These are phyloP conservation scores for Silybum marianum DNA, from an alignment of 129 eudicot genomes.

Conservation along the genomic window DNA sequence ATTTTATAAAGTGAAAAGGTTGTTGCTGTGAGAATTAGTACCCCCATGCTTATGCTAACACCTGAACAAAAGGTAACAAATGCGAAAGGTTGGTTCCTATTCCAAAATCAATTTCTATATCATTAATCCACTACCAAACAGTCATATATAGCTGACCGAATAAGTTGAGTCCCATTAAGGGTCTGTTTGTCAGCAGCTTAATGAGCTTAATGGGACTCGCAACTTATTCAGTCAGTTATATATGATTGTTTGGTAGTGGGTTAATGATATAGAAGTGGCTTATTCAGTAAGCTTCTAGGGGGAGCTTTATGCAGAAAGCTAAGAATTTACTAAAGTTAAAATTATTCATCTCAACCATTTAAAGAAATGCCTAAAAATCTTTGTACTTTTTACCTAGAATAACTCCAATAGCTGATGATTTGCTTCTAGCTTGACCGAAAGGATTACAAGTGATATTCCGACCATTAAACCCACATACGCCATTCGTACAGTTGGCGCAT, in stretches of 20 bases:
- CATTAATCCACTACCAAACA: too few species aligned
- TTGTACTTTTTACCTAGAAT: slow-evolving; percentile 25
- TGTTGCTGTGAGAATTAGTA: neutral
- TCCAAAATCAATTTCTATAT: neutral
- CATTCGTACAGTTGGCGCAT: neutral
- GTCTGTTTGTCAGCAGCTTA: neutral
- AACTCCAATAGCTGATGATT: slow-evolving; percentile 23
- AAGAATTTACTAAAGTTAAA: neutral
- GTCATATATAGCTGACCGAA: too few species aligned
- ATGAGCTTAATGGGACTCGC: neutral
- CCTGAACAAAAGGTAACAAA: neutral
- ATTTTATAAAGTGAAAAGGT: slow-evolving; percentile 24
- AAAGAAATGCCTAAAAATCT: neutral
- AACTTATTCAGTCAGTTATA: neutral
- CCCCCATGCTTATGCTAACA: slow-evolving; percentile 26
- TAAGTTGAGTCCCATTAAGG: too few species aligned
- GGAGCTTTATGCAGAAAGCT: neutral
- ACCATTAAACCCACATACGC: neutral
- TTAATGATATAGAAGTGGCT: neutral
- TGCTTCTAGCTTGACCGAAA: neutral
- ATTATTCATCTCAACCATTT: neutral
- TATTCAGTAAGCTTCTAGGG: neutral
- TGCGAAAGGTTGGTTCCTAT: neutral
- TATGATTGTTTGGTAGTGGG: neutral
- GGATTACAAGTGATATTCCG: slow-evolving; percentile 12